These are phyloP conservation scores for Bacterosira constricta DNA, from an alignment of 108 stramenopile genomes.

Conservation along the genomic window DNA sequence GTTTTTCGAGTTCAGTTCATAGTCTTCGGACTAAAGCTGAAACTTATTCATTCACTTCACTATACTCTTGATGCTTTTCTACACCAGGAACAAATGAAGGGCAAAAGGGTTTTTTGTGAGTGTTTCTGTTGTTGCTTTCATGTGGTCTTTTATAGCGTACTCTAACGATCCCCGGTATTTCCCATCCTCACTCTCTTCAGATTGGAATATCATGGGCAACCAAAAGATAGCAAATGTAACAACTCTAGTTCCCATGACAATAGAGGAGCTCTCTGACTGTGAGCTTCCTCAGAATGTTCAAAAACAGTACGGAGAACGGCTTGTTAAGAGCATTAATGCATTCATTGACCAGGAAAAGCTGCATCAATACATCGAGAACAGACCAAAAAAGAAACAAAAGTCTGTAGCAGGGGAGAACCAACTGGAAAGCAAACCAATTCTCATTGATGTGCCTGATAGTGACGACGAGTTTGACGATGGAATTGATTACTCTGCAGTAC, in stretches of 20 bases:
- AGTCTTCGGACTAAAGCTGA: neutral
- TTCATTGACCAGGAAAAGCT: slow-evolving; percentile 69
- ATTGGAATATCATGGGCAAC: slow-evolving; percentile 85
- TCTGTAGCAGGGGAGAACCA: neutral
- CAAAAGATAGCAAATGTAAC: slow-evolving; percentile 71
- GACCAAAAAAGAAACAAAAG: slow-evolving; percentile 41
- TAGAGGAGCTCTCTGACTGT: slow-evolving; percentile 71
- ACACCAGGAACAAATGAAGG: slow-evolving; percentile 69
- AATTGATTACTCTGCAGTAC: slow-evolving; percentile 33
- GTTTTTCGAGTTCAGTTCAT: slow-evolving; percentile 39
- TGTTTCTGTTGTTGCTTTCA: neutral
- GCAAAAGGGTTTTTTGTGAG: slow-evolving; percentile 80
- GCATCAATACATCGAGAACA: slow-evolving; percentile 43
- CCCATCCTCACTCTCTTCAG: slow-evolving; percentile 26
- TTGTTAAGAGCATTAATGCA: slow-evolving; percentile 66
- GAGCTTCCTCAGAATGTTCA: slow-evolving; percentile 74
- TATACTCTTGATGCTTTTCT: neutral
- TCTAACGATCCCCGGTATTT: neutral
- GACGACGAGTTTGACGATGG: slow-evolving; percentile 45
- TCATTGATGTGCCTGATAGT: slow-evolving; percentile 34
- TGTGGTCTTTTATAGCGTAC: neutral
- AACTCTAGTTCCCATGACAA: slow-evolving; percentile 59
- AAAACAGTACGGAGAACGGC: slow-evolving; percentile 80
- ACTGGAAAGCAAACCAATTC: slow-evolving; percentile 4
- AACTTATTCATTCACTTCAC: neutral